phyloP scores from a whole-genome alignment of 352 stramenopile genomes.

The Phytophthora uliginosa region DNA sequence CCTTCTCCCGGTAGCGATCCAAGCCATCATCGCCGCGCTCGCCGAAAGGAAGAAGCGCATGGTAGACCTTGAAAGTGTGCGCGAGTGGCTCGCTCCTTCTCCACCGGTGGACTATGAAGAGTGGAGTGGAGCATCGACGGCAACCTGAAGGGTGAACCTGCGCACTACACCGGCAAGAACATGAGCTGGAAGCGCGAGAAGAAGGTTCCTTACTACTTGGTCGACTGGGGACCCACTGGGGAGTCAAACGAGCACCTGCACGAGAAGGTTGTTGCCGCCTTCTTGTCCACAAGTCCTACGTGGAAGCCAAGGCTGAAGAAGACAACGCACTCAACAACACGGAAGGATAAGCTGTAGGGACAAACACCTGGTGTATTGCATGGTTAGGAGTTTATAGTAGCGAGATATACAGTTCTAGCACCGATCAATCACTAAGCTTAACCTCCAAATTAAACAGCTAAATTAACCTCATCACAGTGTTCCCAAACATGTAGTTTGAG shows the following conservation, averaged over 20 bases:
- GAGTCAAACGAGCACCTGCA: constrained; percentile 17
- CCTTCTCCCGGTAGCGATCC: background rate
- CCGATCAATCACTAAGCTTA: constrained; percentile 23
- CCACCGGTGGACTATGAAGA: background rate
- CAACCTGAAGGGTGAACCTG: background rate
- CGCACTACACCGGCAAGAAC: background rate
- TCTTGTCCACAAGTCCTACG: constrained; percentile 27
- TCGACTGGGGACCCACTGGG: constrained; percentile 29
- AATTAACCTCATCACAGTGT: constrained; percentile 17
- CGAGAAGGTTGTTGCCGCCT: constrained; percentile 15
- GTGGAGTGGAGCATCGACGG: background rate
- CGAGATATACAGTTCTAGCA: background rate
- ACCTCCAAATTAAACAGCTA: constrained; percentile 12
- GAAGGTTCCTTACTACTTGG: constrained; percentile 24
- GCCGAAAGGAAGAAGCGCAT: background rate
- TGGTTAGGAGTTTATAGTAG: background rate
- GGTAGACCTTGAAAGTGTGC: background rate
- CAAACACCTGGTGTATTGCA: constrained; percentile 13
- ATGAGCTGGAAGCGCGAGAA: background rate
- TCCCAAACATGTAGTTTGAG: constrained; percentile 10
- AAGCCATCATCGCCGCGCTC: background rate
- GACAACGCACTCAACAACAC: constrained; percentile 30
- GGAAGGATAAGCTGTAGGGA: constrained; percentile 11
- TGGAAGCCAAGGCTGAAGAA: constrained; percentile 31
- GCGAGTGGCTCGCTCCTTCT: background rate